Evolutionary conservation across 1,139 yeast genomes (phyloP), one percentile per base, ranked within the genome.

Genomic region (Arxiozyma telluris): DNA sequence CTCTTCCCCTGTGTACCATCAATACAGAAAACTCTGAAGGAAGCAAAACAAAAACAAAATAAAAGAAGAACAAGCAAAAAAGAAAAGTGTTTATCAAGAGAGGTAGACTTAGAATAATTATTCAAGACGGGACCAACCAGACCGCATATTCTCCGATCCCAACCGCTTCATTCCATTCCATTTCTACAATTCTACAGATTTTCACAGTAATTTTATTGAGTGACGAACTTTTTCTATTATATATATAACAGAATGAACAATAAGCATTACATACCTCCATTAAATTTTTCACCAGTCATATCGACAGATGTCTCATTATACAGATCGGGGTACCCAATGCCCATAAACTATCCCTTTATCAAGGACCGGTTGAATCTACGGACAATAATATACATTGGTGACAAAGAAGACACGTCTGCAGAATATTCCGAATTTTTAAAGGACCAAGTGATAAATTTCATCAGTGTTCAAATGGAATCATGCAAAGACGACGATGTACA

Each of bases 251-350:
- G 3, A 5, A 41, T 34, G 27, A 21, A 38, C 46, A 21, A 20
- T 20, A 25, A 71, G n/a, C 66, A 67, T 49, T 77, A 74, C 59
- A 95, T 89, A 8, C 98, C 98, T 1, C 98, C 98, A 1, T 76
- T 93, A 61, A 90, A 90, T 71, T 91, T 91, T 66, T 81, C 96
- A 1, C 79, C 88, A 21, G 96, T 91, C 1, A 64, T 68, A 15
- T 66, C 70, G 48, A 63, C 70, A 4, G 96, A 88, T 59, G 91
- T 87, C 56, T 83, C 88, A 6, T 81, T 93, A 20, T 93, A 90
- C 68, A 75, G 98, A 41, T 85, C 95, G 1, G 98, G 98, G 3
- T 95, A 90, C 65, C 98, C 98, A 3, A 87, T 89, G 74, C 87
- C 87, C 0, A 79, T 84, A 61, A 91, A 90, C 71, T 88, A 83